phyloP scores from a whole-genome alignment of 1,284 basidiomycete species.

The Cystobasidium sp. region DNA sequence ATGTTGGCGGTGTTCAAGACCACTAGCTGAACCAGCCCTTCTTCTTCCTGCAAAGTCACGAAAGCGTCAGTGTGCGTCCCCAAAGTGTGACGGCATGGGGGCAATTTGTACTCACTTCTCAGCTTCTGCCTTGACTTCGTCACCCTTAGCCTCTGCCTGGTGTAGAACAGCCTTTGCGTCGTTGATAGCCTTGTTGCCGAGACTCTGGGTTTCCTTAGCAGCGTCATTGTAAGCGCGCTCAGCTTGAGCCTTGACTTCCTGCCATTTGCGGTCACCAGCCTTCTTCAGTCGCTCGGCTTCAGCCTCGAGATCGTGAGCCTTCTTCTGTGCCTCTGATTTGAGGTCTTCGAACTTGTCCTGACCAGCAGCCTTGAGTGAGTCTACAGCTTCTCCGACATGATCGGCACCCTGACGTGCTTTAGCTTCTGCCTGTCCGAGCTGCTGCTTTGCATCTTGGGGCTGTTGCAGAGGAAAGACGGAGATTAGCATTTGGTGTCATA shows the following conservation, averaged over 20 bases:
- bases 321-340: slow-evolving; percentile 28
- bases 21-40: slow-evolving; percentile 43
- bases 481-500: background rate
- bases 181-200: slow-evolving; percentile 28
- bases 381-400: slow-evolving; percentile 38
- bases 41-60: slow-evolving; percentile 8
- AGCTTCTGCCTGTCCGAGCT: slow-evolving; percentile 31
- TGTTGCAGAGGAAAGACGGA: background rate
- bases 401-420: slow-evolving; percentile 33
- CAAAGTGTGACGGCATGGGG: too few species aligned
- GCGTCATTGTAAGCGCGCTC: slow-evolving; percentile 32
- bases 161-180: slow-evolving; percentile 36
- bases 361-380: slow-evolving; percentile 32
- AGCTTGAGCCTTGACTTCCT: slow-evolving; percentile 25
- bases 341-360: slow-evolving; percentile 38
- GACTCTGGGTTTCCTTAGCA: slow-evolving; percentile 23
- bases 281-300: slow-evolving; percentile 41
- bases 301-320: slow-evolving; percentile 35
- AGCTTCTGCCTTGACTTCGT: slow-evolving; percentile 25
- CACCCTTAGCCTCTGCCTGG: slow-evolving; percentile 28
- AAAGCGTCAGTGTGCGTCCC: too few species aligned
- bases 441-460: slow-evolving; percentile 34
- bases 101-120: slow-evolving; percentile 31
- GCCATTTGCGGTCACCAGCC: slow-evolving; percentile 39
- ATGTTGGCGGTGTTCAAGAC: too few species aligned